Percentiles rank a stretch among this genome's conserved stretches.
These are phyloP conservation scores for Aspergillus steynii DNA, from an alignment of 495 filamentous ascomycete species.

Conservation along the genomic window DNA sequence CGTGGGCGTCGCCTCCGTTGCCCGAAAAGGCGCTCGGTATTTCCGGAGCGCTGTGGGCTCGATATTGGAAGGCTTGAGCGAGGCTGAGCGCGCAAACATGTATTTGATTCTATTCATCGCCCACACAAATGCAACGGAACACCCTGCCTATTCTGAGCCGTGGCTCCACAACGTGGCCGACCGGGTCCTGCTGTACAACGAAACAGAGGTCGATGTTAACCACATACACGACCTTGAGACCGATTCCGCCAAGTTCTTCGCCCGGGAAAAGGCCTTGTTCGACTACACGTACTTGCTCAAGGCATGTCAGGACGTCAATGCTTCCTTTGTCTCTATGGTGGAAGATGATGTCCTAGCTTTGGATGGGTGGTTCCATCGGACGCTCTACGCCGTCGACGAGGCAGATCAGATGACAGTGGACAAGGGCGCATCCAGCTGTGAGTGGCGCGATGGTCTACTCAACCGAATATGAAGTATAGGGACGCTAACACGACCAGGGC, in stretches of 20 bases:
- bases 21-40: constrained; percentile 31
- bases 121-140: constrained; percentile 43
- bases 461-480: not conserved
- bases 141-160: constrained; percentile 41
- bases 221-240: constrained; percentile 17
- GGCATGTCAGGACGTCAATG: constrained; percentile 36
- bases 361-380: constrained; percentile 53
- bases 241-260: constrained; percentile 13
- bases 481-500: constrained; percentile 18
- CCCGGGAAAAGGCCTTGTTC: constrained; percentile 36
- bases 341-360: constrained; percentile 54
- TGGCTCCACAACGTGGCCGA: constrained; percentile 50
- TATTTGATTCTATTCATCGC: constrained; percentile 51
- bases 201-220: constrained; percentile 23
- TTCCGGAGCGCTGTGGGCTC: constrained; percentile 49
- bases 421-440: constrained; percentile 27
- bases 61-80: constrained; percentile 44
- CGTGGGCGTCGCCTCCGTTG: constrained; percentile 23
- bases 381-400: constrained; percentile 33
- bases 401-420: constrained; percentile 30
- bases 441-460: constrained; percentile 1
- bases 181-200: constrained; percentile 46
- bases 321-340: constrained; percentile 46
- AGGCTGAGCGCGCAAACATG: constrained; percentile 42
- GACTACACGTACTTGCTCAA: constrained; percentile 49